Percentiles rank a stretch among this genome's conserved stretches.
phyloP scores from a whole-genome alignment of 176 grass and related monocot species.

The Aegilops speltoides region DNA sequence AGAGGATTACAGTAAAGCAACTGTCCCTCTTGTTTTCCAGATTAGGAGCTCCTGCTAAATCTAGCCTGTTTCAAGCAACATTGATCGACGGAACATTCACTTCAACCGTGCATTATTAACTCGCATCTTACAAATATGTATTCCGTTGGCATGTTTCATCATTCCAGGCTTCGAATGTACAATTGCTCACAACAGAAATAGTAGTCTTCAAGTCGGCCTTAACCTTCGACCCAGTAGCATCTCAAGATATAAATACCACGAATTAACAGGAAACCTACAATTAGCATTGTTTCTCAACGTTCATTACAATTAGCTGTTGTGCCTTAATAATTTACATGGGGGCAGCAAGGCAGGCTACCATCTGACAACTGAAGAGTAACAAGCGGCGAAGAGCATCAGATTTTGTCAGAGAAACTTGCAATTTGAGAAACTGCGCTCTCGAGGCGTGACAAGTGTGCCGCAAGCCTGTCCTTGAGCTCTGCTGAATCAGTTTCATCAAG shows the following conservation, averaged over 20 bases:
- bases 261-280: not conserved
- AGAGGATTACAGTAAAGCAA: no score
- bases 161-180: not conserved
- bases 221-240: not conserved
- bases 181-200: not conserved
- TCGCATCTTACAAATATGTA: no score
- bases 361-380: conserved; percentile 3
- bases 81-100: not conserved
- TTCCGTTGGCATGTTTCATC: no score
- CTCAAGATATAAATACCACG: not conserved
- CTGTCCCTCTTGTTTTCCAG: no score
- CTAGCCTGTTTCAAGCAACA: not conserved
- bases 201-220: not conserved
- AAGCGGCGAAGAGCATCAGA: conserved; percentile 1
- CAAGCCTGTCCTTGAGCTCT: conserved; percentile 54
- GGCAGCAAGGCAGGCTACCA: not conserved
- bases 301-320: not conserved
- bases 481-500: conserved; percentile 37
- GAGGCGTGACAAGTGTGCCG: conserved; percentile 51
- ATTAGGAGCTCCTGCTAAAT: not conserved
- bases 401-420: conserved; percentile 39
- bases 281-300: not conserved
- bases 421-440: conserved; percentile 70
- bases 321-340: not conserved
- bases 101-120: no score